phyloP scores from a whole-genome alignment of 169 alveolate species.

The Ichthyophthirius multifiliis region DNA sequence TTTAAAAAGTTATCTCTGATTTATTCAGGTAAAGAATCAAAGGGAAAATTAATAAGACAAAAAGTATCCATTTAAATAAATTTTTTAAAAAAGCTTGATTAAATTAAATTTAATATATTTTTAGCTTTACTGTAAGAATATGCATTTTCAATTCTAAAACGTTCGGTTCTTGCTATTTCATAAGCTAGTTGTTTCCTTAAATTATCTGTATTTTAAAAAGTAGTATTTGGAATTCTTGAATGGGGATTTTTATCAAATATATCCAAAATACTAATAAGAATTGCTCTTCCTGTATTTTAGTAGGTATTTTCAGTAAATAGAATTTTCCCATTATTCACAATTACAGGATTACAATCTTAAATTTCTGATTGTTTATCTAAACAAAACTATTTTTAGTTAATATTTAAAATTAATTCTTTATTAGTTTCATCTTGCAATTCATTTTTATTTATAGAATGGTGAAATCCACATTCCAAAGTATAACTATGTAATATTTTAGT shows the following conservation, averaged over 20 bases:
- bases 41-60: too few relatives aligned
- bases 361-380: background rate
- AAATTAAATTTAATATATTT: too few relatives aligned
- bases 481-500: conserved; percentile 47
- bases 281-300: conserved; percentile 46
- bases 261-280: conserved; percentile 36
- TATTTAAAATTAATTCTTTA: background rate
- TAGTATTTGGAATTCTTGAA: conserved; percentile 34
- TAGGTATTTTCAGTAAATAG: conserved; percentile 30
- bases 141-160: background rate
- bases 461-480: conserved; percentile 41
- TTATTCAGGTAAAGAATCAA: too few relatives aligned
- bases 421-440: background rate
- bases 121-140: background rate
- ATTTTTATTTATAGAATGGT: background rate
- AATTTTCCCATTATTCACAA: conserved; percentile 1
- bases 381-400: background rate
- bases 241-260: conserved; percentile 42
- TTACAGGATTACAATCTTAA: background rate
- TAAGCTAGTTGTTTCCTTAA: background rate
- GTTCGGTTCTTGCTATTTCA: background rate
- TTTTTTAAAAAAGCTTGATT: too few relatives aligned
- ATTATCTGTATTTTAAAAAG: background rate
- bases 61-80: too few relatives aligned
- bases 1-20: too few relatives aligned